phyloP scores from a whole-genome alignment of 352 stramenopile species.

The Phytopythium kandeliae region DNA sequence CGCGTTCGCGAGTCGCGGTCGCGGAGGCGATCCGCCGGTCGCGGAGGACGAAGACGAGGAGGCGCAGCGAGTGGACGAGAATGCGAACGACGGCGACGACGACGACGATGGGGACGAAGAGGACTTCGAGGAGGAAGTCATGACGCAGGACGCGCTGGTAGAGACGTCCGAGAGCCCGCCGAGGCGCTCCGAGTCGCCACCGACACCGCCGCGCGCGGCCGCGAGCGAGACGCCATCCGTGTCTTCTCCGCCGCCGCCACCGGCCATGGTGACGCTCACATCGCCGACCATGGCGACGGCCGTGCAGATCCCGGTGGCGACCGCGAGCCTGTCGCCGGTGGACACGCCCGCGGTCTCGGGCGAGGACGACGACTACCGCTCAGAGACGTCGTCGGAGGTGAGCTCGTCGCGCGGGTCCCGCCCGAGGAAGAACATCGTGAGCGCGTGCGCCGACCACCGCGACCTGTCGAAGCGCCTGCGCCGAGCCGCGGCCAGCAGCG shows the following conservation, averaged over 20 bases:
- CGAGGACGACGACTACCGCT: constrained; percentile 77
- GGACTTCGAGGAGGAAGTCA: constrained; percentile 23
- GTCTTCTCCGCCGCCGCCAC: constrained; percentile 19
- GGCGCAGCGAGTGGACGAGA: constrained; percentile 12
- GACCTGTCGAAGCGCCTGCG: constrained; percentile 58
- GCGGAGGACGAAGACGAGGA: constrained; percentile 24
- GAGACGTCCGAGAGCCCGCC: constrained; percentile 20
- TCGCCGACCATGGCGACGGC: constrained; percentile 15
- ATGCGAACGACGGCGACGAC: constrained; percentile 14
- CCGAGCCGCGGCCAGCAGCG: constrained; percentile 27
- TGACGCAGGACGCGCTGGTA: constrained; percentile 22
- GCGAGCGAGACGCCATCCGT: constrained; percentile 1
- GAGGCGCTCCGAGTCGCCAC: not conserved
- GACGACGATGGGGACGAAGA: constrained; percentile 29
- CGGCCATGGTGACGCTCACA: constrained; percentile 3
- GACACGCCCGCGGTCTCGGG: constrained; percentile 50
- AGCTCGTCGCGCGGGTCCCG: constrained; percentile 22
- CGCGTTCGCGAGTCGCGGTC: not conserved
- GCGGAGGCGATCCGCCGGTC: not conserved
- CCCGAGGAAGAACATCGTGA: constrained; percentile 27
- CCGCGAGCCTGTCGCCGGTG: constrained; percentile 28
- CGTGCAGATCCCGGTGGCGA: constrained; percentile 8
- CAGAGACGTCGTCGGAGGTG: constrained; percentile 66
- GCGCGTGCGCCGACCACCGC: constrained; percentile 54
- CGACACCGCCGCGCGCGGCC: not conserved